Evolutionary conservation across 2,329 filamentous ascomycete genomes (phyloP).

Genomic region (Aureobasidium sp.): DNA sequence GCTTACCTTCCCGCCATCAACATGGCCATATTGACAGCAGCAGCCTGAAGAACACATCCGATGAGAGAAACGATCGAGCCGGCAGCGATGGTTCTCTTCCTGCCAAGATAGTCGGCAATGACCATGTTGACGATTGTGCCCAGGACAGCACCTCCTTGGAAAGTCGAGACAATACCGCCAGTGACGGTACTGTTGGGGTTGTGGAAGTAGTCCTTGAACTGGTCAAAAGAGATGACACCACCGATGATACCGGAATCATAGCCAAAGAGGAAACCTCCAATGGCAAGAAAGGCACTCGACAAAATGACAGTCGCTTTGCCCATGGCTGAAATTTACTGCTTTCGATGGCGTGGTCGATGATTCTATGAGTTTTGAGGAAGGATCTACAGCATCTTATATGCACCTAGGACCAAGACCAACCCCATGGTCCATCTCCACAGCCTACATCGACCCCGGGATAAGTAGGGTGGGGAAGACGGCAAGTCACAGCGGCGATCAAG

Average conservation of each 20-base stretch:
- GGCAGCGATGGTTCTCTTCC: conserved; percentile 22
- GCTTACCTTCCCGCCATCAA: conserved; percentile 23
- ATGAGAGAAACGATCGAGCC: conserved; percentile 19
- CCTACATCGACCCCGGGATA: neutral
- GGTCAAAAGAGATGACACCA: conserved; percentile 27
- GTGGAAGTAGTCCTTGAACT: conserved; percentile 28
- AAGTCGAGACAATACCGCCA: conserved; percentile 34
- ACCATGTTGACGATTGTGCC: conserved; percentile 21
- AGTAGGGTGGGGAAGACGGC: neutral
- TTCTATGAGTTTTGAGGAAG: neutral
- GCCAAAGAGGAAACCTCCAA: conserved; percentile 25
- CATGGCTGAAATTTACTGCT: conserved; percentile 6
- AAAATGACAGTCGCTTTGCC: conserved; percentile 14
- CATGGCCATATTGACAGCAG: conserved; percentile 25
- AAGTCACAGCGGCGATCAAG: too few species aligned
- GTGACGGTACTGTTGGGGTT: conserved; percentile 23
- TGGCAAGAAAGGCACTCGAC: conserved; percentile 16
- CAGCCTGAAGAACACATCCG: conserved; percentile 25
- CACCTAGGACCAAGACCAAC: neutral
- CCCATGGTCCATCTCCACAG: neutral
- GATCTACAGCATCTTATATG: neutral
- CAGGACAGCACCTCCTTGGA: conserved; percentile 31
- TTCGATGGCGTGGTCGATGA: neutral
- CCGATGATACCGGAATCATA: conserved; percentile 32
- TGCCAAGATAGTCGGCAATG: conserved; percentile 21